phyloP scores from a whole-genome alignment of 2,329 filamentous ascomycete species.

The Monosporascus ibericus region DNA sequence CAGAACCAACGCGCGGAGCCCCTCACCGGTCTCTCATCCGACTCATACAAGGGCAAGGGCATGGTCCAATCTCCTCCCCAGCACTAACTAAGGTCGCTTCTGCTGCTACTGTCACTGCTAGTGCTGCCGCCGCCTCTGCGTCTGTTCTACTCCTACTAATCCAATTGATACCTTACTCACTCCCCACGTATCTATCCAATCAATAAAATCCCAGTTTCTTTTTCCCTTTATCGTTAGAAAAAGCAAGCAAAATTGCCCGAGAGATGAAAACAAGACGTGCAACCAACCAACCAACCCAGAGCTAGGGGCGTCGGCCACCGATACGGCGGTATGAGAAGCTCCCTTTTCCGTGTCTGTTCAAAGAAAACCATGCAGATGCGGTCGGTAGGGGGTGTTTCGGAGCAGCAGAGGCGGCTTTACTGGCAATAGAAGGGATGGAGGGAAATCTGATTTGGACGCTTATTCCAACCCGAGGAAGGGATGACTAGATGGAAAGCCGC shows the following conservation, averaged over 20 bases:
- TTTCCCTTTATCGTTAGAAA: constrained; percentile 35
- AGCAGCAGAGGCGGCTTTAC: too few relatives aligned
- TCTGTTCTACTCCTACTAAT: constrained; percentile 4
- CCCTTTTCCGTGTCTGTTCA: constrained; percentile 1
- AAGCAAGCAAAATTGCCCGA: constrained; percentile 16
- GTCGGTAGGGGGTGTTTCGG: too few relatives aligned
- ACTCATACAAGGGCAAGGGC: constrained; percentile 72
- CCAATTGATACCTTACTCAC: constrained; percentile 9
- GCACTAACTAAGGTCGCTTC: constrained; percentile 28
- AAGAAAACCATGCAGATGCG: too few relatives aligned
- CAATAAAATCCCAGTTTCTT: constrained; percentile 2
- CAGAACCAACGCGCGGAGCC: constrained; percentile 82
- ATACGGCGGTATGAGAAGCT: too few relatives aligned
- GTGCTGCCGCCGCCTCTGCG: neutral
- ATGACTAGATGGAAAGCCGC: too few relatives aligned
- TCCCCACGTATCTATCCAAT: constrained; percentile 11
- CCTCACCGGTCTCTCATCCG: constrained; percentile 74
- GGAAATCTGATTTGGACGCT: too few relatives aligned
- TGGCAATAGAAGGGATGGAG: too few relatives aligned
- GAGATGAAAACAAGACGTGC: neutral
- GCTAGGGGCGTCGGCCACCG: neutral
- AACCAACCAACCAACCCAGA: constrained; percentile 4
- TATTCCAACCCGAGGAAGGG: too few relatives aligned
- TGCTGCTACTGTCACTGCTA: neutral
- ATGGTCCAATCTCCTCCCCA: constrained; percentile 66